phyloP scores from a whole-genome alignment of 495 filamentous ascomycete genomes.

The Aspergillus haitiensis region DNA sequence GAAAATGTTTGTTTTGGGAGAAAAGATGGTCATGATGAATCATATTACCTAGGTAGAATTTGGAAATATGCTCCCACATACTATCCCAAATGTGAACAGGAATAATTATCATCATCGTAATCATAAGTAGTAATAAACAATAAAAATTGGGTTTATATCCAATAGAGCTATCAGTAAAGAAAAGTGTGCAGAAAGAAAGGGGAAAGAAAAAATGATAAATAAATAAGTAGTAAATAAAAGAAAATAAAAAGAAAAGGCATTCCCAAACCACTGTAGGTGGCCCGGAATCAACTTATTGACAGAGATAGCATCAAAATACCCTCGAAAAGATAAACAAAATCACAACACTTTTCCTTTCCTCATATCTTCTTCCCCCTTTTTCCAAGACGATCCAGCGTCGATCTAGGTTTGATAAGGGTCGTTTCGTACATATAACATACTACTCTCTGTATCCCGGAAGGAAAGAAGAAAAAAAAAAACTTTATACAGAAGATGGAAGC shows the following conservation, averaged over 20 bases:
- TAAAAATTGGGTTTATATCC: slow-evolving; percentile 24
- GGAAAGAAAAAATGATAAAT: background rate
- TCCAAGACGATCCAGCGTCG: slow-evolving; percentile 52
- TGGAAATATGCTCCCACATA: background rate
- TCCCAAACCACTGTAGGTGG: slow-evolving; percentile 8
- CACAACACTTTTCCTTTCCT: slow-evolving; percentile 28
- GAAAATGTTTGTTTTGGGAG: background rate
- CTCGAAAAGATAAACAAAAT: slow-evolving; percentile 15
- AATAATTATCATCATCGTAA: slow-evolving; percentile 17
- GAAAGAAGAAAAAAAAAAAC: slow-evolving; percentile 30
- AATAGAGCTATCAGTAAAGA: slow-evolving; percentile 21
- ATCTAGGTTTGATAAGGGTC: slow-evolving; percentile 34
- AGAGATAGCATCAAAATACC: slow-evolving; percentile 21
- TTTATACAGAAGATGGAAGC: slow-evolving; percentile 48
- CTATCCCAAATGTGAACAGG: background rate
- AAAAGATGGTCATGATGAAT: background rate
- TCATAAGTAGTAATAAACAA: slow-evolving; percentile 22
- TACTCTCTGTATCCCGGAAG: slow-evolving; percentile 31
- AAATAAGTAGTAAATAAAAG: background rate
- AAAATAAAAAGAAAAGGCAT: background rate
- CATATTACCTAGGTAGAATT: background rate
- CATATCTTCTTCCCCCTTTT: slow-evolving; percentile 30
- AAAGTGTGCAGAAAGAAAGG: slow-evolving; percentile 3
- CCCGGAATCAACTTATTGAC: slow-evolving; percentile 14
- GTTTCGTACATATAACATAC: slow-evolving; percentile 40